Conservation (phyloP, 495 filamentous ascomycete genomes). For the Trichoderma virens region DNA sequence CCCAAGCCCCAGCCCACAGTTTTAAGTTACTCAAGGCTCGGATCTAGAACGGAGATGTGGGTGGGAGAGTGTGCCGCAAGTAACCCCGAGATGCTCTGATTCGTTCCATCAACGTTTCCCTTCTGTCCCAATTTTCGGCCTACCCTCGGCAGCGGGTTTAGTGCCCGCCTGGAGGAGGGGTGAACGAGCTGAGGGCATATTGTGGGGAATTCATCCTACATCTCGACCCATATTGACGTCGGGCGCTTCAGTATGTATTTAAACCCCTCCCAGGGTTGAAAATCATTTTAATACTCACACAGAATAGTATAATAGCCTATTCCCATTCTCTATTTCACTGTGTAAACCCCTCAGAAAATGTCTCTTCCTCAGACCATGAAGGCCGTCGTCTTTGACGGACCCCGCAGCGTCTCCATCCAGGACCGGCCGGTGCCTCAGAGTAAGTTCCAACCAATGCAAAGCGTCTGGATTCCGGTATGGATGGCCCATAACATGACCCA, state of each 20-base stretch:
- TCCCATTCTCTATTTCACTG: too few relatives aligned
- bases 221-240: background rate
- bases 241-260: background rate
- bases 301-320: too few relatives aligned
- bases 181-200: background rate
- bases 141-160: background rate
- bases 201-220: background rate
- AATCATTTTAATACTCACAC: too few relatives aligned
- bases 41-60: too few relatives aligned
- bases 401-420: constrained; percentile 52
- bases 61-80: too few relatives aligned
- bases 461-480: constrained; percentile 16
- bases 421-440: constrained; percentile 55
- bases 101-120: background rate
- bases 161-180: background rate
- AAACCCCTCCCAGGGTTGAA: background rate
- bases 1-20: too few relatives aligned
- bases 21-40: too few relatives aligned
- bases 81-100: too few relatives aligned
- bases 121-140: background rate
- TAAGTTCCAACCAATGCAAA: constrained; percentile 14
- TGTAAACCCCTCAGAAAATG: background rate
- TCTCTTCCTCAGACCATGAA: constrained; percentile 43
- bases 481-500: constrained; percentile 28
- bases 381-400: constrained; percentile 64